These are phyloP conservation scores for Kluyveromyces wickerhamii DNA, from an alignment of 805 yeast genomes.

Conservation along the genomic window DNA sequence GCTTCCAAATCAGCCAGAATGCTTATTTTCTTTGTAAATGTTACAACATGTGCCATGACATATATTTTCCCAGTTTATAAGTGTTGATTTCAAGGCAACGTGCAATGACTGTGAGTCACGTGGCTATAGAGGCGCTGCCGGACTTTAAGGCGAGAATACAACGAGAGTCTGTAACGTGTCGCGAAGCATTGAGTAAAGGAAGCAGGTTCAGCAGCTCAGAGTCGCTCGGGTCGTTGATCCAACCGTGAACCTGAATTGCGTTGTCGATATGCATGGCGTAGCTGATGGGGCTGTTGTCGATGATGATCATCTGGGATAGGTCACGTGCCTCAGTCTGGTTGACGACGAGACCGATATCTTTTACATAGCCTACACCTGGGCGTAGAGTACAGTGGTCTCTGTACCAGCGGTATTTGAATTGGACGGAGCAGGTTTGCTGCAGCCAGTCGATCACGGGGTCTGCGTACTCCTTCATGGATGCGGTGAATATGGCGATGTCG, in stretches of 20 bases:
- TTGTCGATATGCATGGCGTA: constrained; percentile 78
- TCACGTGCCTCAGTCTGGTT: constrained; percentile 5
- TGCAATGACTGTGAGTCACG: neutral
- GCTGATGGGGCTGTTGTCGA: constrained; percentile 91
- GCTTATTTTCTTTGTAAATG: too few species aligned
- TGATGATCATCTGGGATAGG: constrained; percentile 51
- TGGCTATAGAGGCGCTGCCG: constrained; percentile 43
- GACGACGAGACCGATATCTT: constrained; percentile 41
- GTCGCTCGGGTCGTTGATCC: constrained; percentile 96
- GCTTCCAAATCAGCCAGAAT: too few species aligned
- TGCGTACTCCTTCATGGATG: constrained; percentile 89
- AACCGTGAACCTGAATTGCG: constrained; percentile 91
- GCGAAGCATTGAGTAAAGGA: constrained; percentile 53
- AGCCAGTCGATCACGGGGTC: constrained; percentile 94
- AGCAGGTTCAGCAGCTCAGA: constrained; percentile 70
- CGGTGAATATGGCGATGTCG: constrained; percentile 85
- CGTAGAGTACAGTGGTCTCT: constrained; percentile 71
- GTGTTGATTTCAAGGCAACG: neutral
- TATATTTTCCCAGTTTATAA: neutral
- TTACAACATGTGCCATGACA: too few species aligned
- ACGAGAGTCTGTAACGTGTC: constrained; percentile 80
- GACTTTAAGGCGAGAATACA: constrained; percentile 62
- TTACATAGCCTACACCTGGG: constrained; percentile 79
- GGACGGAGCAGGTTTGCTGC: constrained; percentile 49
- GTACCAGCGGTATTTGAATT: constrained; percentile 58